These are phyloP conservation scores for Blepharisma japonicum DNA, from an alignment of 73 alveolate genomes.

Conservation along the genomic window DNA sequence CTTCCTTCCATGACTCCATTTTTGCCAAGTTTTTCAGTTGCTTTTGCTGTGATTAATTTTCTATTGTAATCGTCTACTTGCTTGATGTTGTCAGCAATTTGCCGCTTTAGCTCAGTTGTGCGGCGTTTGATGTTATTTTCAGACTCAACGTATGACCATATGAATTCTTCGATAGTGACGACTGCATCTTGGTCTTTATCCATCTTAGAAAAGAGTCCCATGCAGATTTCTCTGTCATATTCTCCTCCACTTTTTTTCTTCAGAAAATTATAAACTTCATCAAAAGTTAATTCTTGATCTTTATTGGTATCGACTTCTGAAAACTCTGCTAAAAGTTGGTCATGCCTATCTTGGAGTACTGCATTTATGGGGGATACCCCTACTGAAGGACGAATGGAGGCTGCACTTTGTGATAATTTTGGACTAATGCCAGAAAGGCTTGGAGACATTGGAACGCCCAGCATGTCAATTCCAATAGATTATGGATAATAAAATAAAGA, in stretches of 20 bases:
- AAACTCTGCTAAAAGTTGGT: constrained; percentile 11
- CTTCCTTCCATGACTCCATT: constrained; percentile 17
- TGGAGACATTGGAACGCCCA: no score
- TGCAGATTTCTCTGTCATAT: neutral
- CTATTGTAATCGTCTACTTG: neutral
- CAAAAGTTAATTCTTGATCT: neutral
- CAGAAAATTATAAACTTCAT: constrained; percentile 3
- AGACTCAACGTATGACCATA: neutral
- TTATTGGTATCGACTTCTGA: neutral
- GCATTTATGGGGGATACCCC: no score
- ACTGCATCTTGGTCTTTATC: neutral
- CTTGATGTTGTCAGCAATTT: neutral
- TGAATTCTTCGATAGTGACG: constrained; percentile 8
- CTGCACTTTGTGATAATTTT: no score
- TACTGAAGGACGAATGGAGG: no score
- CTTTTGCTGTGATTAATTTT: neutral
- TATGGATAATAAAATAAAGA: no score
- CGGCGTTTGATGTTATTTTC: neutral
- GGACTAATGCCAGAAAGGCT: no score
- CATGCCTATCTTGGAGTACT: neutral
- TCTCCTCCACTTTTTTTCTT: neutral
- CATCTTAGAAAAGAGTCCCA: constrained; percentile 1
- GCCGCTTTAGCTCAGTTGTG: neutral
- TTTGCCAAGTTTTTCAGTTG: neutral
- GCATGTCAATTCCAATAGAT: no score